These are phyloP conservation scores for Suillus variegatus DNA, from an alignment of 768 basidiomycete species.

Conservation along the genomic window DNA sequence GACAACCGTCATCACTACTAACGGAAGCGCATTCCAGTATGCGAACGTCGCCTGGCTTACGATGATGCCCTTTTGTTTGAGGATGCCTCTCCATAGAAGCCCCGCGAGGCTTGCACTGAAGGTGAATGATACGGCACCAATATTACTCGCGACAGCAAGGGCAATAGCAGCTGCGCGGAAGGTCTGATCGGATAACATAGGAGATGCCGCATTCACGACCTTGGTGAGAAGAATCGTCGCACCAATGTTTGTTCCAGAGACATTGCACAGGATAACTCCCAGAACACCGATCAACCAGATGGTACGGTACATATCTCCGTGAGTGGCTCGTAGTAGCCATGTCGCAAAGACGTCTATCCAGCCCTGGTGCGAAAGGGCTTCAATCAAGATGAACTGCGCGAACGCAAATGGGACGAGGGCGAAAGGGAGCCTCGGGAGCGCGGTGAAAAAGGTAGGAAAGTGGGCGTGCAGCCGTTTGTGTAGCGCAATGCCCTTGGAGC, in stretches of 20 bases:
- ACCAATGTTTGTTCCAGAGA: conserved; percentile 89
- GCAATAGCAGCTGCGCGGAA: conserved; percentile 65
- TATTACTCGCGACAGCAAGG: conserved; percentile 84
- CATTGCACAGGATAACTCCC: conserved; percentile 75
- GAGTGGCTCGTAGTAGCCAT: conserved; percentile 58
- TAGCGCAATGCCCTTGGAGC: conserved; percentile 1
- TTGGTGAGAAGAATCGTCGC: conserved; percentile 89
- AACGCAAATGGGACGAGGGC: conserved; percentile 90
- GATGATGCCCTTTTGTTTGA: conserved; percentile 68
- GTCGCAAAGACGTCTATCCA: conserved; percentile 85
- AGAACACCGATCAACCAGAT: conserved; percentile 72
- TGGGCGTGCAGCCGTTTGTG: conserved; percentile 25
- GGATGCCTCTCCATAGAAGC: conserved; percentile 77
- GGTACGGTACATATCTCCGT: conserved; percentile 44
- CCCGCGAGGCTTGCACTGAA: conserved; percentile 90
- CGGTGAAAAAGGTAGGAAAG: conserved; percentile 74
- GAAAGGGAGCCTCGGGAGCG: conserved; percentile 72
- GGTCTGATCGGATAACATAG: conserved; percentile 34
- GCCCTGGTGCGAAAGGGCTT: conserved; percentile 76
- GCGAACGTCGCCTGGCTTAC: conserved; percentile 69
- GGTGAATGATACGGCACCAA: conserved; percentile 88
- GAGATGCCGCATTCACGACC: conserved; percentile 55
- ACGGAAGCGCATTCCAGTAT: conserved; percentile 66
- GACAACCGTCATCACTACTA: conserved; percentile 63
- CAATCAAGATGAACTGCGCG: conserved; percentile 92